Evolutionary conservation across 805 yeast genomes (phyloP).

Genomic region (Novakomyces olei): DNA sequence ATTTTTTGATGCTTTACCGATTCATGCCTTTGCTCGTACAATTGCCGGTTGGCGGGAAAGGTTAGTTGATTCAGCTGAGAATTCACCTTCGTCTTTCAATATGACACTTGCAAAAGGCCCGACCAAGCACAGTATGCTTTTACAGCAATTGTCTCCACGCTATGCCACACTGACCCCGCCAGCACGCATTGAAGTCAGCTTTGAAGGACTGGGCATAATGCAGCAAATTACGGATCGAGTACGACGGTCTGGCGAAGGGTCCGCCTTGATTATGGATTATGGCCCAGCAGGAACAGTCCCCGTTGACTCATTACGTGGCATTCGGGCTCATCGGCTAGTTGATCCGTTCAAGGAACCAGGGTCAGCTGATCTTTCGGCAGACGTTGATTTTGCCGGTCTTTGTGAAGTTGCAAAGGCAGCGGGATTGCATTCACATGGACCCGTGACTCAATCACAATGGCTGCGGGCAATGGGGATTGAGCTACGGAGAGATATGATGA

Average conservation of each 20-base stretch:
- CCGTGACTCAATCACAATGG: conserved; percentile 61
- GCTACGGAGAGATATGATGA: conserved; percentile 30
- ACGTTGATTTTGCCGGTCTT: conserved; percentile 57
- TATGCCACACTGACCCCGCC: conserved; percentile 31
- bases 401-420: conserved; percentile 15
- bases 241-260: conserved; percentile 29
- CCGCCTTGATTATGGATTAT: conserved; percentile 55
- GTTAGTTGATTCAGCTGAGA: conserved; percentile 32
- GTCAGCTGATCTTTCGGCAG: conserved; percentile 57
- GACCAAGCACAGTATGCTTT: conserved; percentile 34
- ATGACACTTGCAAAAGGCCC: conserved; percentile 34
- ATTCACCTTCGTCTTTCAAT: conserved; percentile 22
- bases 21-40: conserved; percentile 39
- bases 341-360: conserved; percentile 62
- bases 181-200: conserved; percentile 47
- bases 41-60: conserved; percentile 60
- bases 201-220: conserved; percentile 30
- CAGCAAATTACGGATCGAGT: conserved; percentile 4
- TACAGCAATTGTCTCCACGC: conserved; percentile 31
- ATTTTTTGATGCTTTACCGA: conserved; percentile 70
- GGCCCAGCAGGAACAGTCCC: conserved; percentile 46
- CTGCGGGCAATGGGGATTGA: conserved; percentile 55
- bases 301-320: conserved; percentile 51
- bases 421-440: conserved; percentile 25
- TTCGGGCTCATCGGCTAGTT: conserved; percentile 46